Percentiles rank a stretch among this genome's conserved stretches.
These are phyloP conservation scores for Dioscorea alata DNA, from an alignment of 106 monocot genomes.

Conservation along the genomic window DNA sequence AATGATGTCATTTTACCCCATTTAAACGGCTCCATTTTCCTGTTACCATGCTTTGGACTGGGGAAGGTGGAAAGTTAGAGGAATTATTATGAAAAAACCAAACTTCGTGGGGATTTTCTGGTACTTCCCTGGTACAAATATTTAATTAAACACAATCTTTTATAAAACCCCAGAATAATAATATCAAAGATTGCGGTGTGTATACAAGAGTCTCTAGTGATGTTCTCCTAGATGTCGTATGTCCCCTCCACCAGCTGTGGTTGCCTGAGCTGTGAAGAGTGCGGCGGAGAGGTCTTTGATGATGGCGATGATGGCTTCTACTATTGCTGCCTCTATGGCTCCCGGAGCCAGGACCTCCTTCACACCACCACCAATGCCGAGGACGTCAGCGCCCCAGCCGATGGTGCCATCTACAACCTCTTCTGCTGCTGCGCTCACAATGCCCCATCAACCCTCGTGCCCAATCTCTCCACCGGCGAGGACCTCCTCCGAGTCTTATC, in stretches of 20 bases:
- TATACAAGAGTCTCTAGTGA: no score
- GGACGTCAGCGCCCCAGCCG: slow-evolving; percentile 20
- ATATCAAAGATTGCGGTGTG: no score
- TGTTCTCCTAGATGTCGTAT: not conserved
- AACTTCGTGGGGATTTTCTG: no score
- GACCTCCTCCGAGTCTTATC: slow-evolving; percentile 7
- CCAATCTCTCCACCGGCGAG: slow-evolving; percentile 7
- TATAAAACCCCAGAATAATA: no score
- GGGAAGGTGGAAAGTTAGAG: no score
- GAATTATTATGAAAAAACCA: no score
- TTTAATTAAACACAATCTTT: no score
- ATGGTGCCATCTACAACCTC: slow-evolving; percentile 29
- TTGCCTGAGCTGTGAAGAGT: slow-evolving; percentile 27
- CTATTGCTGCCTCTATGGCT: slow-evolving; percentile 44
- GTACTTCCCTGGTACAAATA: no score
- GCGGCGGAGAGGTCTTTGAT: slow-evolving; percentile 31
- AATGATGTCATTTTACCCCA: no score
- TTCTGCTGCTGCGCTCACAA: slow-evolving; percentile 10
- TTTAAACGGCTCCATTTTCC: no score
- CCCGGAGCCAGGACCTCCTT: slow-evolving; percentile 30
- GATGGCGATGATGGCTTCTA: slow-evolving; percentile 45
- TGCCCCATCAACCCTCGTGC: not conserved
- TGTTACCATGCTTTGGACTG: no score
- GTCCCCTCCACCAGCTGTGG: not conserved
- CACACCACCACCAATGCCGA: slow-evolving; percentile 24